phyloP scores from a whole-genome alignment of 2,329 filamentous ascomycete genomes.

The Elsinoe perseae region DNA sequence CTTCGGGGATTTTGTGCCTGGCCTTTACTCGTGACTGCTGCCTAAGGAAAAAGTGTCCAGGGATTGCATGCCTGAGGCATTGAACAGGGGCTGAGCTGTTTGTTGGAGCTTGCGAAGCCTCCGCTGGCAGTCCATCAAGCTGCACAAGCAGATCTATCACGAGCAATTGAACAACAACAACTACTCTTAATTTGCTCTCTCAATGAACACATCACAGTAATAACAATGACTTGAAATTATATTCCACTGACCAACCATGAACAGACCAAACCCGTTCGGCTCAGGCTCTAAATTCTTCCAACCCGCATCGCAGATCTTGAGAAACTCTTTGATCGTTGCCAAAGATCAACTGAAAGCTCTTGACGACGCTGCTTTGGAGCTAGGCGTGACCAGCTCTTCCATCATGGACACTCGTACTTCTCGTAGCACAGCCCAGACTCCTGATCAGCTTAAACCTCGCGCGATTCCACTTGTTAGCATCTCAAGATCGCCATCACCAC shows the following conservation, averaged over 20 bases:
- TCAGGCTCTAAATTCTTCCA: constrained; percentile 28
- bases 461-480: constrained; percentile 40
- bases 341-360: constrained; percentile 31
- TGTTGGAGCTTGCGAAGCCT: background rate
- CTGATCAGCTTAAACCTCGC: constrained; percentile 23
- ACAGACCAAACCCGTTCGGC: constrained; percentile 22
- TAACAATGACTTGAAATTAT: background rate
- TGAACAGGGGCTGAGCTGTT: background rate
- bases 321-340: constrained; percentile 10
- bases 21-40: background rate
- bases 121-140: background rate
- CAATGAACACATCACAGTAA: background rate
- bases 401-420: constrained; percentile 10
- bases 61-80: background rate
- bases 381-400: background rate
- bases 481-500: constrained; percentile 39
- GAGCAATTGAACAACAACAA: background rate
- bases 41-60: background rate
- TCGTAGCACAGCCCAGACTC: constrained; percentile 26
- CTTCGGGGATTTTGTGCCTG: background rate
- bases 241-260: constrained; percentile 18
- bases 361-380: constrained; percentile 29
- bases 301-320: constrained; percentile 34
- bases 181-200: background rate
- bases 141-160: background rate